Base-by-base conservation (phyloP, 1,139 yeast genomes). In the Debaryomyces subglobosus region DNA sequence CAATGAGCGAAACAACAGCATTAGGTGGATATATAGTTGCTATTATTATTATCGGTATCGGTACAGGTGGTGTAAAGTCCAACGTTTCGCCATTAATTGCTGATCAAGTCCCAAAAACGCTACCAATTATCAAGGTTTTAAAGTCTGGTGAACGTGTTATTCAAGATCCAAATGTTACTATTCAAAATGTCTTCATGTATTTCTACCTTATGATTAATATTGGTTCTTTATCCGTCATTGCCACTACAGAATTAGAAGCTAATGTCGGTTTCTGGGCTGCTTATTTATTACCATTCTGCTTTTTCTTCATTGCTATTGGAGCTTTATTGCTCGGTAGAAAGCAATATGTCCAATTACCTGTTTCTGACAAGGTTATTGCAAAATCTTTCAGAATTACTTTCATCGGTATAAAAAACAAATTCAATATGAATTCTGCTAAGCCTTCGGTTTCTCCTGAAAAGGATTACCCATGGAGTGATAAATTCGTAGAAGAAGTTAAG, bases 51-150 rank as follows among this genome's bases (percentile, higher is more conserved):
- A 81, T 88, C 61, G 94, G 95, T 60, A 57, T 86, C 41, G 95
- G 90, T 49, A 85, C 95, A 33, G 95, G 96, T 62, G 85, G 91
- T 63, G 88, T 89, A 65, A 89, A 89, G 67, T 77, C 94, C 37
- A 87, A 88, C 59, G 85, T 88, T 43, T 77, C 89, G 24, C 95
- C 95, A 30, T 75, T 87, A 63, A 81, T 89, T 64, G 91, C 91
- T 47, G 95, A 88, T 62, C 96, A 89, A 71, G 64, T 75, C 50
- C 79, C 78, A 58, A 72, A 71, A 52, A 68, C 69, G 35, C 68
- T 64, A 50, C 76, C 78, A 21, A 52, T 59, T 23, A 69, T 72
- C 46, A 66, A 61, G 47, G 64, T 66, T 35, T 65, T 69, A 56
- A 68, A 69, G 44, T 53, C 62, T 16, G 78, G 78, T 45, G 74